These are phyloP conservation scores for Chytriomyces hyalinus DNA, from an alignment of 192 early-diverging fungal genomes.

Conservation along the genomic window DNA sequence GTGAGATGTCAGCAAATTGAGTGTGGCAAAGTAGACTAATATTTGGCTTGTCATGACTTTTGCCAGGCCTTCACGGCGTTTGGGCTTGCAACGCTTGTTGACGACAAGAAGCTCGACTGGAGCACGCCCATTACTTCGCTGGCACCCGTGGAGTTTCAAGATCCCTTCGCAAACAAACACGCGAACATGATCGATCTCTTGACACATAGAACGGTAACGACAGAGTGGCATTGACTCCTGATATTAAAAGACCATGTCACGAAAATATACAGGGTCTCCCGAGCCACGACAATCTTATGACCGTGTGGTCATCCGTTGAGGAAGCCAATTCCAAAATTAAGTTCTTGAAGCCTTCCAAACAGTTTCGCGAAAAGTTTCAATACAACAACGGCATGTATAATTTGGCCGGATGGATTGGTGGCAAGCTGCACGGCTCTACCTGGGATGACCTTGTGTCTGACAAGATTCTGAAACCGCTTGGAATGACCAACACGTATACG, in stretches of 20 bases:
- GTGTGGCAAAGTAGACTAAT: neutral
- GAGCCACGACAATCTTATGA: neutral
- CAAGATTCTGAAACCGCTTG: neutral
- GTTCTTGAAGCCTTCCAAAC: no score
- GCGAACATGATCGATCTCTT: constrained; percentile 19
- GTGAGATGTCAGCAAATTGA: neutral
- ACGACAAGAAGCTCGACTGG: constrained; percentile 4
- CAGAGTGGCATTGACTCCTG: neutral
- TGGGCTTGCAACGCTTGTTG: constrained; percentile 11
- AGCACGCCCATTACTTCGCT: neutral
- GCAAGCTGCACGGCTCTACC: neutral
- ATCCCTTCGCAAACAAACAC: neutral
- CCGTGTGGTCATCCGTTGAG: neutral
- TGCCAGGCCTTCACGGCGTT: constrained; percentile 18
- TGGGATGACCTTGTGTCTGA: constrained; percentile 5
- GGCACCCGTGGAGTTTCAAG: constrained; percentile 8
- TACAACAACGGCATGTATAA: constrained; percentile 14
- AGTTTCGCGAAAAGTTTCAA: constrained; percentile 17
- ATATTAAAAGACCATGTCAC: neutral
- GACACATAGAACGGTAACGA: neutral
- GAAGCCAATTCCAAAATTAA: neutral
- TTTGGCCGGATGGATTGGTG: constrained; percentile 8
- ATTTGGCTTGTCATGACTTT: neutral
- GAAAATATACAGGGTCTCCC: constrained; percentile 8
- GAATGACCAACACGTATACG: neutral